Conservation (phyloP, 1,284 basidiomycete species). For the Ceratobasidium sp. region DNA sequence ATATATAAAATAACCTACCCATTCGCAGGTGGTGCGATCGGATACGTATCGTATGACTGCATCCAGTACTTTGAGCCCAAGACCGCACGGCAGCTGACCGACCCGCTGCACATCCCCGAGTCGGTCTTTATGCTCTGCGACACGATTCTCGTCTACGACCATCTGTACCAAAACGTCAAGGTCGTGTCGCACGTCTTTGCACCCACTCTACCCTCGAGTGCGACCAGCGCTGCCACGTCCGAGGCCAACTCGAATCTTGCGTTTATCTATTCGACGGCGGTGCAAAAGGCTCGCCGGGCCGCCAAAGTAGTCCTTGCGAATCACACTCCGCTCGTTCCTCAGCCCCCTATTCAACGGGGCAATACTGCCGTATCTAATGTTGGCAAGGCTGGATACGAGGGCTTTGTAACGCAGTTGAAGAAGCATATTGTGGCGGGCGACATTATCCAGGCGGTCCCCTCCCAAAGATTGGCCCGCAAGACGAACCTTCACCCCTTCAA, state of each 20-base stretch:
- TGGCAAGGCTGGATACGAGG: constrained; percentile 92
- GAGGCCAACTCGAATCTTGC: constrained; percentile 64
- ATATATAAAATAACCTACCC: not conserved
- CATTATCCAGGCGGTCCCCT: constrained; percentile 99
- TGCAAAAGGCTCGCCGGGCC: constrained; percentile 78
- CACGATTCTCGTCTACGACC: constrained; percentile 95
- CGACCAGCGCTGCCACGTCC: constrained; percentile 57
- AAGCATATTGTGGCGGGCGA: constrained; percentile 95
- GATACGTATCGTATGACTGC: constrained; percentile 97
- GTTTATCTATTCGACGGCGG: constrained; percentile 85
- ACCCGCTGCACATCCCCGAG: constrained; percentile 89
- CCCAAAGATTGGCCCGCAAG: constrained; percentile 86
- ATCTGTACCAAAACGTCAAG: constrained; percentile 94
- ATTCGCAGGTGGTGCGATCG: constrained; percentile 87
- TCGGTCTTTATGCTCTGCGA: constrained; percentile 97
- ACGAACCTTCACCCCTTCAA: constrained; percentile 97
- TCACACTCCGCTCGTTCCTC: constrained; percentile 67
- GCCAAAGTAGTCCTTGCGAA: constrained; percentile 71
- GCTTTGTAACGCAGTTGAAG: constrained; percentile 92
- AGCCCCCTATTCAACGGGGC: constrained; percentile 68
- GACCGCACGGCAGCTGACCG: constrained; percentile 77
- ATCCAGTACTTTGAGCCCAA: constrained; percentile 97
- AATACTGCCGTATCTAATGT: constrained; percentile 82
- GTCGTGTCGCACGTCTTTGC: constrained; percentile 95
- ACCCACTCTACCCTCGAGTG: constrained; percentile 63